Base-by-base conservation (phyloP, 2,329 filamentous ascomycete genomes). In the Epichloe hybrida region DNA sequence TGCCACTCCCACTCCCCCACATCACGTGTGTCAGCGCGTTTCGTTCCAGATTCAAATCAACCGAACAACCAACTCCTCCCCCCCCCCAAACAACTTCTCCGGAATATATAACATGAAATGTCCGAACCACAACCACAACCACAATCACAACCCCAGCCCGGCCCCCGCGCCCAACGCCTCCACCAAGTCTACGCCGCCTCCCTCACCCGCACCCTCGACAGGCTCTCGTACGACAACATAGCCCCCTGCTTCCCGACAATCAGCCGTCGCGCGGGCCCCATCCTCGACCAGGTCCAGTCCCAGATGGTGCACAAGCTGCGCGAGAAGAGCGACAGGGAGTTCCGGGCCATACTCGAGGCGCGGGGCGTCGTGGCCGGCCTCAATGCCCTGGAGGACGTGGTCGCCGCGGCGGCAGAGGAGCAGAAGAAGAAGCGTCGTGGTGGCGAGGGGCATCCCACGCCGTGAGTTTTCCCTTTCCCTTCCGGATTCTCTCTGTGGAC, bases 221-320 rank as follows among this genome's bases (percentile, higher is more conserved):
- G 76, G 59, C 69, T 83, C 50, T 72, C 67, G 55, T 79, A 73
- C 67, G 70, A 74, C 46, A 79, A 78, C 61, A 76, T 83, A 57
- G 73, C 74, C 2, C 69, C 73, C 2, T 84, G 80, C 65, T 84
- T 80, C 62, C 80, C 80, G 42, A 79, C 75, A 20, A 69, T 82
- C n/a, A 72, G 76, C 17, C 61, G 64, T 39, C 66, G 70, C 54
- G 72, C 77, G 20, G 75, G 75, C 23, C 66, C 64, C 7, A 70
- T 75, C 38, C 67, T 83, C 58, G 68, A 67, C 54, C 71, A 73
- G 55, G 73, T 82, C 40, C 79, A 81, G 67, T 63, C 64, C 49
- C 75, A 77, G 60, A 79, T 83, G 75, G 73, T 80, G 11, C 72
- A 72, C 12, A 69, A 76, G 56, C 62, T 83, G 54, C 68, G 70